Percentiles rank a stretch among this genome's conserved stretches.
Conservation (phyloP, 2,329 filamentous ascomycete genomes). For the Cercospora zeae-maydis region DNA sequence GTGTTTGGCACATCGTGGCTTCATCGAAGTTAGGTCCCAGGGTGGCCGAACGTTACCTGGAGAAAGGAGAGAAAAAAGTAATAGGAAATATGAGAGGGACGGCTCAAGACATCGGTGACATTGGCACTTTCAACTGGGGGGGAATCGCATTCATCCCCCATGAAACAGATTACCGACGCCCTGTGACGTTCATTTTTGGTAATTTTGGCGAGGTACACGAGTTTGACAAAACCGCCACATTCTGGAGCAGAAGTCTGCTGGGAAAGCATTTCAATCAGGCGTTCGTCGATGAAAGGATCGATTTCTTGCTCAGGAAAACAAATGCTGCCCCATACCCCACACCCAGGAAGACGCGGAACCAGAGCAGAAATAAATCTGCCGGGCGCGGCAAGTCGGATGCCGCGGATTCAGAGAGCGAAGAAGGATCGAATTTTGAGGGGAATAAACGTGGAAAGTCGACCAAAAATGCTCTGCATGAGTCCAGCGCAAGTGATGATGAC, state of each 20-base stretch:
- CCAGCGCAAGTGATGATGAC: neutral
- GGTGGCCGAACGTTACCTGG: neutral
- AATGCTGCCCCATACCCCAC: neutral
- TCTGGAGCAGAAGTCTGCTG: neutral
- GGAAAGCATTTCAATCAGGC: neutral
- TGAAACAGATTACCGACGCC: neutral
- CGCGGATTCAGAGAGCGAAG: neutral
- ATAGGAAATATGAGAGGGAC: neutral
- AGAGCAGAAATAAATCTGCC: neutral
- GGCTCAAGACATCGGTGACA: neutral
- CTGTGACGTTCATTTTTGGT: neutral
- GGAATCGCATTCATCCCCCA: neutral
- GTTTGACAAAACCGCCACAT: neutral
- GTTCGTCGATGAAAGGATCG: neutral
- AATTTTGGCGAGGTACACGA: neutral
- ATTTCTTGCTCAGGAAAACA: neutral
- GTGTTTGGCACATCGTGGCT: neutral
- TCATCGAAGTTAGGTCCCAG: neutral
- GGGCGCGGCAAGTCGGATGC: neutral
- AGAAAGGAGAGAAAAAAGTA: neutral
- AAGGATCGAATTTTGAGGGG: neutral
- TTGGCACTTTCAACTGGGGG: neutral
- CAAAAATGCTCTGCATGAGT: neutral
- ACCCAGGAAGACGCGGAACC: neutral
- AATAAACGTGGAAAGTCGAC: neutral